Conservation (phyloP, 164 flowering plant species). For the Kingdonia uniflora region DNA sequence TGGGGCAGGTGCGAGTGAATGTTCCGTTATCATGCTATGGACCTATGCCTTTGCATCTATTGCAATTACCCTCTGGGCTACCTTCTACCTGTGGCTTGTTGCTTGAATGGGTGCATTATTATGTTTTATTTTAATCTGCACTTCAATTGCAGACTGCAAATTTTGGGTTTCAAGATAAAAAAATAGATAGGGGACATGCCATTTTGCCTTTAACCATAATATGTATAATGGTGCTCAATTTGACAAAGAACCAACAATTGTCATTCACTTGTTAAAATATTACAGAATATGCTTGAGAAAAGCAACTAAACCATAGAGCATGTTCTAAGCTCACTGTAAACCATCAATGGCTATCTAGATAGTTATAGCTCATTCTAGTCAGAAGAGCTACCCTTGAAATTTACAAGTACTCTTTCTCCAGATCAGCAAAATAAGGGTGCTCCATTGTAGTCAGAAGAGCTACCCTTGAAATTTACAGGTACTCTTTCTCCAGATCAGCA, state of each 20-base stretch:
- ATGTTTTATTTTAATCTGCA: too few species aligned
- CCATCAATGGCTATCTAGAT: too few species aligned
- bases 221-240: not conserved
- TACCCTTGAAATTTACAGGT: constrained; percentile 21
- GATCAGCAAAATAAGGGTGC: constrained; percentile 65
- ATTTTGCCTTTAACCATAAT: not conserved
- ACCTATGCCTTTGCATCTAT: constrained; percentile 49
- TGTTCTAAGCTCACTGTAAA: too few species aligned
- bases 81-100: constrained; percentile 60
- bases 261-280: not conserved
- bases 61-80: constrained; percentile 57
- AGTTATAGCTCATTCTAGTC: not conserved
- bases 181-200: too few species aligned
- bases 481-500: constrained; percentile 44
- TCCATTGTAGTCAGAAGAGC: constrained; percentile 35
- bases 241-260: not conserved
- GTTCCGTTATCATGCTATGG: constrained; percentile 69
- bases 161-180: not conserved
- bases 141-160: too few species aligned
- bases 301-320: constrained; percentile 17
- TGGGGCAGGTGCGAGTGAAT: constrained; percentile 59
- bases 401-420: constrained; percentile 47
- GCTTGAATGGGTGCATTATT: too few species aligned
- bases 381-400: not conserved
- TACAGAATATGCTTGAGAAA: constrained; percentile 32